Evolutionary conservation across 1,284 basidiomycete species (phyloP), one percentile per base, ranked within the genome.

Genomic region (Hymenochaete sp.): DNA sequence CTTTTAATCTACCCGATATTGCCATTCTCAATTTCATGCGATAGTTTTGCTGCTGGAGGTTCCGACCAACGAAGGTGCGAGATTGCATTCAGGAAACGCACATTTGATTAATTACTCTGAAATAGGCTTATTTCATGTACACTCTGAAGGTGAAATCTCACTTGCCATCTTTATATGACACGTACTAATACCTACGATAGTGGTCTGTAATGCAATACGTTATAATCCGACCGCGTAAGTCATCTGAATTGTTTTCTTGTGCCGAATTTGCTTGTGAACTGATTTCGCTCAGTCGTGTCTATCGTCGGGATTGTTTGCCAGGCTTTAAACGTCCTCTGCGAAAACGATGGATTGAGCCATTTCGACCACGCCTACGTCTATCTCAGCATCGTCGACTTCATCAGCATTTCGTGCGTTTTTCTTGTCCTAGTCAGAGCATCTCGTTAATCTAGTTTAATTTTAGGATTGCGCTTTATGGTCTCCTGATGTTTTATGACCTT

Each of bases 131-230:
- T 63, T 93, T 93, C 60, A 83, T 92, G 79, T 83, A 90, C 59
- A 82, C 87, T 0, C 62, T 92, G 56, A 90, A 88, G 66, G 82
- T 85, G 51, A 29, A 6, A 11, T 13, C 8, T 2, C 14, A 16
- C n/a, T 22, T 43, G 21, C 18, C 28, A 25, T 28, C 18, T 14
- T 29, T 3, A 13, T 29, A 28, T 42, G 42, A 5, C 24, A n/a
- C n/a, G n/a, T 27, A 26, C 22, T 42, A 16, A 1, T 6, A 8
- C 16, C 43, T 18, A 36, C 28, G 9, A 8, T 48, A 85, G 79
- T 89, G 83, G 84, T 69, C 75, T 37, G 84, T 87, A 5, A 62
- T 90, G 40, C 90, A 93, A 72, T 93, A 91, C 57, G 79, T 88
- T 27, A 75, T 91, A 47, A 67, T 91, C 36, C 72, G 85, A 49